Conservation (phyloP, 1,139 yeast genomes). For the Pichia sp. region DNA sequence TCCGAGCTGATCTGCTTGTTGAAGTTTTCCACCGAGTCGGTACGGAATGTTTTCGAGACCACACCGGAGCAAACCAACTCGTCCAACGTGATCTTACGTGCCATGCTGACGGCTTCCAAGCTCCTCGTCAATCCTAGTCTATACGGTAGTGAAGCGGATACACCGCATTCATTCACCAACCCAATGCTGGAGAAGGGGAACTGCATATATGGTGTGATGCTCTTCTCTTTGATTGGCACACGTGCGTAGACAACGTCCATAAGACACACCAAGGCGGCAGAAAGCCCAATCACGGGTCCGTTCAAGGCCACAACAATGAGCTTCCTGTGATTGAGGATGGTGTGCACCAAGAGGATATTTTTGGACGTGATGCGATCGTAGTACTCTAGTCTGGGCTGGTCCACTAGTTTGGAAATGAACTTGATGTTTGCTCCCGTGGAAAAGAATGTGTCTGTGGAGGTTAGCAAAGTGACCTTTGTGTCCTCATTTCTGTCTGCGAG, state of each 20-base stretch:
- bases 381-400: slow-evolving; percentile 21
- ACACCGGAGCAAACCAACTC: slow-evolving; percentile 58
- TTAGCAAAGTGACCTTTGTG: slow-evolving; percentile 63
- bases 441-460: slow-evolving; percentile 70
- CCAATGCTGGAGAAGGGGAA: slow-evolving; percentile 82
- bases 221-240: slow-evolving; percentile 41
- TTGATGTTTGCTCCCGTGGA: slow-evolving; percentile 81
- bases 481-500: slow-evolving; percentile 63
- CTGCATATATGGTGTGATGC: slow-evolving; percentile 24
- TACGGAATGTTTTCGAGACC: slow-evolving; percentile 49
- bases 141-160: slow-evolving; percentile 62
- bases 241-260: slow-evolving; percentile 74
- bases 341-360: slow-evolving; percentile 64
- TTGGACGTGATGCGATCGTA: slow-evolving; percentile 41
- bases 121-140: slow-evolving; percentile 74
- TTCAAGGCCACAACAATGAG: slow-evolving; percentile 71
- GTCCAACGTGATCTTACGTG: slow-evolving; percentile 61
- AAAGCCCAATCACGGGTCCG: slow-evolving; percentile 84
- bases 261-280: slow-evolving; percentile 67
- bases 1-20: slow-evolving; percentile 49
- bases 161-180: slow-evolving; percentile 77
- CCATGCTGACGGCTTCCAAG: slow-evolving; percentile 66
- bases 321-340: slow-evolving; percentile 69
- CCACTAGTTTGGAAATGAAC: slow-evolving; percentile 32
- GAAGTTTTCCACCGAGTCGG: slow-evolving; percentile 54